phyloP scores from a whole-genome alignment of 805 yeast species.

The Tetrapisispora fleetii region DNA sequence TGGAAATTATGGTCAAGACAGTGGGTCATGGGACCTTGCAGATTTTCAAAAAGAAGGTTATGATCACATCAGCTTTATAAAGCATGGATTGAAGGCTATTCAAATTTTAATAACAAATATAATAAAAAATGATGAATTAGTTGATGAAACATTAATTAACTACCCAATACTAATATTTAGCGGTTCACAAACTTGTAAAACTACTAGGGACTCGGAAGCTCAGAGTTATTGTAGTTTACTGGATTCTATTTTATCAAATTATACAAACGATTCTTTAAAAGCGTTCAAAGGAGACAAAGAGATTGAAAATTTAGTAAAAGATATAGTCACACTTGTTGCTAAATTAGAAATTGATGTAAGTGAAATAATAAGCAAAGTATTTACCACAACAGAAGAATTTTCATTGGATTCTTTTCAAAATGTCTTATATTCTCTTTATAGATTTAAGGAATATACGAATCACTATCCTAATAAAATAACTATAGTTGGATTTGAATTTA shows the following conservation, averaged over 20 bases:
- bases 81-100: conserved; percentile 46
- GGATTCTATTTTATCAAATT: conserved; percentile 18
- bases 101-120: conserved; percentile 20
- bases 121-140: conserved; percentile 12
- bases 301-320: conserved; percentile 3
- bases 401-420: conserved; percentile 79
- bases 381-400: conserved; percentile 50
- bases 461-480: conserved; percentile 43
- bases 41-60: conserved; percentile 59
- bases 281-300: conserved; percentile 4
- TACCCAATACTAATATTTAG: conserved; percentile 31
- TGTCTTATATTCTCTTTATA: conserved; percentile 48
- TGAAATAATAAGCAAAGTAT: conserved; percentile 9
- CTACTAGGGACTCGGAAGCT: conserved; percentile 52
- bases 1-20: conserved; percentile 35
- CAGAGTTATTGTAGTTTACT: conserved; percentile 45
- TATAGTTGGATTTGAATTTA: conserved; percentile 69
- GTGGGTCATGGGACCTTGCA: conserved; percentile 56
- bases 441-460: conserved; percentile 39
- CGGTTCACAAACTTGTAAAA: conserved; percentile 65
- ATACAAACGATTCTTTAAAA: neutral
- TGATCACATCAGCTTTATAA: conserved; percentile 56
- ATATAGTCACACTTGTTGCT: conserved; percentile 1
- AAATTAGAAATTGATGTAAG: conserved; percentile 4
- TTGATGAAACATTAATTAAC: conserved; percentile 19